Percentiles rank a stretch among this genome's conserved stretches.
These are phyloP conservation scores for Erodium maritimum DNA, from an alignment of 345 rosid species.

Conservation along the genomic window DNA sequence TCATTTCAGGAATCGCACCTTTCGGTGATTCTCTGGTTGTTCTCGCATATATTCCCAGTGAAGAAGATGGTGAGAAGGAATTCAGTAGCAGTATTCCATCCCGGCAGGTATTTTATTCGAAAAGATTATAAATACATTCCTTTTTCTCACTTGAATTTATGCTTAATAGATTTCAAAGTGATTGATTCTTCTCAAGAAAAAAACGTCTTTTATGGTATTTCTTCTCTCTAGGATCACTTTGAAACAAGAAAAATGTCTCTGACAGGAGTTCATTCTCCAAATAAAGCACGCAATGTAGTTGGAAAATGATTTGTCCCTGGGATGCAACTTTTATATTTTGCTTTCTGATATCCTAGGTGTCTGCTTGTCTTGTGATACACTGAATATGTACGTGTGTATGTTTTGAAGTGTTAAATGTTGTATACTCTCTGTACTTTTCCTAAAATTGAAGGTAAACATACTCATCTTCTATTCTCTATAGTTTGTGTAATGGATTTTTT, in stretches of 20 bases:
- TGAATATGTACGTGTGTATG: too few species aligned
- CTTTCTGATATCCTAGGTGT: not conserved
- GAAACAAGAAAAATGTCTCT: not conserved
- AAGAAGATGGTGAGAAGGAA: constrained; percentile 76
- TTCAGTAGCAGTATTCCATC: constrained; percentile 52
- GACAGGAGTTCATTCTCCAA: not conserved
- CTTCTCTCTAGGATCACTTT: not conserved
- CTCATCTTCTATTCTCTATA: not conserved
- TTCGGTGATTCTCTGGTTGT: constrained; percentile 98
- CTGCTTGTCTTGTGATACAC: not conserved
- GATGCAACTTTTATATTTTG: not conserved
- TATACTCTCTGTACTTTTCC: not conserved
- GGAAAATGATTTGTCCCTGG: not conserved
- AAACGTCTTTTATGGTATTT: not conserved
- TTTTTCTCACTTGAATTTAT: not conserved
- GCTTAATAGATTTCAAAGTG: not conserved
- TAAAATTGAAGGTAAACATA: not conserved
- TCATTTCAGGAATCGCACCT: constrained; percentile 98
- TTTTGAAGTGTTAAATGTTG: too few species aligned
- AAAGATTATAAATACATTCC: not conserved
- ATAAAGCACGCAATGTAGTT: too few species aligned
- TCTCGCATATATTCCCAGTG: constrained; percentile 80
- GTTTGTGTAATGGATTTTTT: not conserved
- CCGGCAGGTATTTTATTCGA: constrained; percentile 55
- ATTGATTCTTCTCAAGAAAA: not conserved